Base-by-base conservation (phyloP, 2,329 filamentous ascomycete species). In the Mollisia scopiformis region DNA sequence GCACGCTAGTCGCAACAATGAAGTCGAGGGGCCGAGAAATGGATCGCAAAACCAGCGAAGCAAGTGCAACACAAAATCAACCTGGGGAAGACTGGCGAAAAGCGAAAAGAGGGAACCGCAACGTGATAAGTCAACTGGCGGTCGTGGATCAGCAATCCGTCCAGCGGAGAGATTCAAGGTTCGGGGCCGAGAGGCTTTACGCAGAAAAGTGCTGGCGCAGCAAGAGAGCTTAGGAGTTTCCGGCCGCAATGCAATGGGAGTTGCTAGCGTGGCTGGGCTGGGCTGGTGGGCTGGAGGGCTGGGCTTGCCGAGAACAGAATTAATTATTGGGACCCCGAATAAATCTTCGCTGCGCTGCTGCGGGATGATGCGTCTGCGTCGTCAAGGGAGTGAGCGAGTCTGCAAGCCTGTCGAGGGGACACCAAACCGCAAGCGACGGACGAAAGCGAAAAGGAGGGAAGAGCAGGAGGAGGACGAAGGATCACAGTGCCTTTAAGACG, bases 131-230 rank as follows among this genome's bases (percentile, higher is more conserved):
- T 25, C 13, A 23, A 25, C 23, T 50, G 49, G 50, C 49, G 43
- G 52, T 56, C 33, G 55, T 58, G 7, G 54, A 53, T 35, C 50
- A 51, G 55, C 49, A 63, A 61, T 61, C 63, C 61, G 61, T 51
- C 62, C 59, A 55, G 62, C 62, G 59, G 62, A 55, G 58, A 64
- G 58, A 59, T 39, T 35, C 53, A 37, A 47, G 50, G 47, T 28
- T 54, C 23, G 54, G 57, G 47, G 31, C 58, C 58, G 56, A 61
- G 56, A 61, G 41, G 55, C 13, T 53, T 23, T 58, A 46, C 46
- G 46, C 35, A 33, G 52, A n/a, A 19, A 7, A 27, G 13, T 53
- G 46, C 11, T 30, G 52, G 46, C 52, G 52, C 53, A 55, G 57
- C 55, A 51, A 33, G 50, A 35, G 55, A 23, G 39, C 53, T 55